Conservation (phyloP, 2,329 filamentous ascomycete species). For the Paracorniculantispora psalliotae region DNA sequence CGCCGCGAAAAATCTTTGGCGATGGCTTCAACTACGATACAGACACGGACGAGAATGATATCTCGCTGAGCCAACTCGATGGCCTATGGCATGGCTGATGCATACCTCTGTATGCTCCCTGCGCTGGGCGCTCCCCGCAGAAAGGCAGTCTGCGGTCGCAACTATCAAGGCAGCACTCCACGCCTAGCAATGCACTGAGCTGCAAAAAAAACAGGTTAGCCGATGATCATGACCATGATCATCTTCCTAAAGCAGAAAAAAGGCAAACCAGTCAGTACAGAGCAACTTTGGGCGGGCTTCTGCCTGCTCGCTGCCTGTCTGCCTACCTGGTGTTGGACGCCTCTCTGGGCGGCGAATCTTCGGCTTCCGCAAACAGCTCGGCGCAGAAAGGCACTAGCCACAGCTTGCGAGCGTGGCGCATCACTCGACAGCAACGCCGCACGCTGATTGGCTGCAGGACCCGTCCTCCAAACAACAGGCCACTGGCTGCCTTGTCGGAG, state of each 20-base stretch:
- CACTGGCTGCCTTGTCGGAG: constrained; percentile 2
- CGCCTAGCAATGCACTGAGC: neutral
- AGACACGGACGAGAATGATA: neutral
- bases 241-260: no score
- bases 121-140: neutral
- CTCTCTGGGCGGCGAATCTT: constrained; percentile 3
- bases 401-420: constrained; percentile 10
- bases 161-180: neutral
- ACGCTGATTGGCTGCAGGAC: neutral
- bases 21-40: neutral
- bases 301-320: neutral
- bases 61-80: neutral
- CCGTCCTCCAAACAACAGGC: constrained; percentile 1
- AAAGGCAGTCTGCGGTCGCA: neutral
- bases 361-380: constrained; percentile 11
- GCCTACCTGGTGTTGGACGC: neutral
- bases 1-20: neutral
- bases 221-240: neutral
- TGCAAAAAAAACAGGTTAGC: neutral
- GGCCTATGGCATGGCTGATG: neutral
- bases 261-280: neutral
- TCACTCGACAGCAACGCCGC: neutral
- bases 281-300: no score
- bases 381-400: constrained; percentile 9
- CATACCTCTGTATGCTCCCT: neutral